Base-by-base conservation (phyloP, 1,284 basidiomycete genomes). In the Ceratobasidium sp. region DNA sequence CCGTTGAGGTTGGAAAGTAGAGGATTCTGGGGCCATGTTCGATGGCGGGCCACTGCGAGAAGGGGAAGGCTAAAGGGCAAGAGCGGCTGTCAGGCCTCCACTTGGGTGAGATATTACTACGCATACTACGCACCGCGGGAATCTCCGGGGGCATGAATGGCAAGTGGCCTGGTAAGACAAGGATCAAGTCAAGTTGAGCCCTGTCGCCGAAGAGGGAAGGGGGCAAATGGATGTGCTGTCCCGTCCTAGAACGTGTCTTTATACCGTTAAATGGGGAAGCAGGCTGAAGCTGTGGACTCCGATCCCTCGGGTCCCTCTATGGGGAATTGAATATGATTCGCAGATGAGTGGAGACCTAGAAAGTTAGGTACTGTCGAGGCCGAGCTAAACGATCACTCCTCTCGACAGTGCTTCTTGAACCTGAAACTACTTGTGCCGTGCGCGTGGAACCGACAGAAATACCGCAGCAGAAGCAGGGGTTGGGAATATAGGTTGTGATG, bases 1-100 rank as follows among this genome's bases (percentile, higher is more conserved):
- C 69, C 86, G 39, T 23, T 66, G 62, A 46, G 62, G 41, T 33
- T 66, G 62, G 14, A 54, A 66, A 25, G 36, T 14, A 7, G 62
- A 41, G 2, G 62, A 41, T 29, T 66, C 62, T 16, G 62, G 52
- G 14, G 52, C 52, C 62, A 66, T 66, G 52, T 25, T 27, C 39
- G 62, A 56, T 9, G 62, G 44, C 11, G 62, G 52, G 4, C 41
- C 52, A n/a, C 49, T 56, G 49, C 41, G 62, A 44, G 62, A 27
- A 46, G 39, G 62, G 50, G 62, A 39, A 52, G 42, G 62, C 62
- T 66, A 50, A 56, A 66, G 36, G 50, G 60, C 49, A 44, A 33
- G 60, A 44, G 39, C 21, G 41, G 42, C 39, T 54, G 19, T 42
- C 27, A 47, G 41, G 39, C 46, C 33, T 30, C 62, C 39, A 47